Conservation (phyloP, 2,329 filamentous ascomycete species). For the Cladosporium sp. region DNA sequence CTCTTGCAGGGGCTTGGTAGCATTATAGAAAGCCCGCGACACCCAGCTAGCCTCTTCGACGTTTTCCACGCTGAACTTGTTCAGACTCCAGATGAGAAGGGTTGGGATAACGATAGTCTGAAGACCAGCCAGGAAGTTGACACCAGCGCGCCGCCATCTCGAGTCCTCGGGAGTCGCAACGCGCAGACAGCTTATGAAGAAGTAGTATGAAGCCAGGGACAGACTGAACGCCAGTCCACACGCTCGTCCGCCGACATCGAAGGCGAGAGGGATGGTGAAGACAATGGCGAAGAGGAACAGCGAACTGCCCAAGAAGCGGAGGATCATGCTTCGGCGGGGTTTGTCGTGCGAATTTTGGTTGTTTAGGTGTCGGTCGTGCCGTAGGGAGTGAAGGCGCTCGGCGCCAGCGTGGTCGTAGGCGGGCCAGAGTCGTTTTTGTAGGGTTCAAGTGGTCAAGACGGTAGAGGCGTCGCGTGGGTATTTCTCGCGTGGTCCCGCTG, state of each 20-base stretch:
- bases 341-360: background rate
- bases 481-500: constrained; percentile 11
- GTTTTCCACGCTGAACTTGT: constrained; percentile 91
- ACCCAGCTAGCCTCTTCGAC: constrained; percentile 70
- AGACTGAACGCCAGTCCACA: constrained; percentile 93
- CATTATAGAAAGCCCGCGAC: constrained; percentile 51
- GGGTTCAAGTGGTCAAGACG: background rate
- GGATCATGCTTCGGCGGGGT: constrained; percentile 34
- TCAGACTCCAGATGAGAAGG: constrained; percentile 90
- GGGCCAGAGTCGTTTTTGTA: background rate
- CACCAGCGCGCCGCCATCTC: constrained; percentile 66
- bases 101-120: constrained; percentile 85
- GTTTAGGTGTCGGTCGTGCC: background rate
- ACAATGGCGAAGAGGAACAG: constrained; percentile 85
- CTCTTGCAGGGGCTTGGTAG: constrained; percentile 34
- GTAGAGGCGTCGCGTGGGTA: constrained; percentile 4
- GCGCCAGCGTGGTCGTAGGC: background rate
- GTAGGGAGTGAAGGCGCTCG: constrained; percentile 1
- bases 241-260: constrained; percentile 93
- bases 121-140: constrained; percentile 65
- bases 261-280: constrained; percentile 92
- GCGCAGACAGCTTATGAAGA: constrained; percentile 76
- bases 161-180: constrained; percentile 76
- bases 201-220: constrained; percentile 83
- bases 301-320: constrained; percentile 46